Evolutionary conservation across 176 grass and related monocot genomes (phyloP).

Genomic region (Metroxylon sagu): DNA sequence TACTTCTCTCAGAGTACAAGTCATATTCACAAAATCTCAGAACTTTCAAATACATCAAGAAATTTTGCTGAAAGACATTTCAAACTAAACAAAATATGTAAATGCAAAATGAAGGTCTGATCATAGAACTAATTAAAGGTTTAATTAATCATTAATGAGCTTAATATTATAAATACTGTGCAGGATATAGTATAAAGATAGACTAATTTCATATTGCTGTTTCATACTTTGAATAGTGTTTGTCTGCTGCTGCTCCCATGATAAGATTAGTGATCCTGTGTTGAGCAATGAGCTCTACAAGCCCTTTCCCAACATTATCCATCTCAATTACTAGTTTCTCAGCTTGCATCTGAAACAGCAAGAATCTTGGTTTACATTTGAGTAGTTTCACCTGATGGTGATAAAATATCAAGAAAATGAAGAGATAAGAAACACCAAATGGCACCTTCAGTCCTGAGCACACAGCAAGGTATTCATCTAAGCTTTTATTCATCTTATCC

Average conservation of each 20-base stretch:
- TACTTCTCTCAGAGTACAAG: too few species aligned
- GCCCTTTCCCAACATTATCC: conserved; percentile 38
- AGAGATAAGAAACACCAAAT: background rate
- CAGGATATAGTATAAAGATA: too few species aligned
- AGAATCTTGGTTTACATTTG: too few species aligned
- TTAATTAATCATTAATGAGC: too few species aligned
- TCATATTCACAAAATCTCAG: too few species aligned
- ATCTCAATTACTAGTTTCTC: conserved; percentile 43
- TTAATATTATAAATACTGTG: too few species aligned
- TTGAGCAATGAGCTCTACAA: conserved; percentile 32
- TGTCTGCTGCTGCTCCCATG: conserved; percentile 63
- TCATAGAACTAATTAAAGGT: too few species aligned
- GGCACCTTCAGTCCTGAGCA: conserved; percentile 45
- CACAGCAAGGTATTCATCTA: conserved; percentile 36
- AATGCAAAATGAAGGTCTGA: too few species aligned
- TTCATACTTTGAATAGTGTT: conserved; percentile 30
- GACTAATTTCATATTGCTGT: background rate
- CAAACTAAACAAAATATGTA: too few species aligned
- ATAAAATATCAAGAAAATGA: background rate
- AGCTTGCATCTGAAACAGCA: conserved; percentile 32
- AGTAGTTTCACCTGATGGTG: too few species aligned
- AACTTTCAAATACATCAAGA: too few species aligned
- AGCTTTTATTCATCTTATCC: conserved; percentile 25
- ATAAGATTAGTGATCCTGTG: conserved; percentile 43
- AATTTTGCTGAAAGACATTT: too few species aligned